Base-by-base conservation (phyloP, 2,329 filamentous ascomycete genomes). In the Trichoderma atrobrunneum region DNA sequence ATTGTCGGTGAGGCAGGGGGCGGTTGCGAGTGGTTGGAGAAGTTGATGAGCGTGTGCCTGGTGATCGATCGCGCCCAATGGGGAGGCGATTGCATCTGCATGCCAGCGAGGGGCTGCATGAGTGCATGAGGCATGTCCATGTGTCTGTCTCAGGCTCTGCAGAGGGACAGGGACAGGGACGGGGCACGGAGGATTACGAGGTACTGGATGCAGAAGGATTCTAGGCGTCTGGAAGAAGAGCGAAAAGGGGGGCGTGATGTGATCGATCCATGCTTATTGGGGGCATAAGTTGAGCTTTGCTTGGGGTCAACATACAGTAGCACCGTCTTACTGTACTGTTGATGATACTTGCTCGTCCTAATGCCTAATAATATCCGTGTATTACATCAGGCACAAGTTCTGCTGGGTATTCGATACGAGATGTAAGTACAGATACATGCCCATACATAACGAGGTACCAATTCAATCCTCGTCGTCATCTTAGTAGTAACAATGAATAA, bases 1-100 rank as follows among this genome's bases (percentile, higher is more conserved):
- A 60, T 57, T 68, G 65, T 68, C 65, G 65, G 65, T 68, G 65
- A 68, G 65, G 30, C 26, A 34, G 24, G 51, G 63, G 24, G 64
- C 54, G 18, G 64, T 14, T 32, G 18, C 16, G 26, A 68, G 34
- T 68, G 64, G 65, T 59, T 59, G 32, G 54, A 43, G 34, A 68
- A 30, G 21, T 26, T 24, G 21, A 51, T 26, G 34, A 16, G 32
- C 16, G 51, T 68, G 65, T 68, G 34, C 65, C 65, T 68, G 65
- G 65, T 60, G 65, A 68, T 68, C 26, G 51, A 67, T 26, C 32
- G 36, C 36, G 51, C 32, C 56, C 65, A 60, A 68, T 68, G 65
- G 65, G 54, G 56, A 43, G 24, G 18, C 65, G 32, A 18, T 32
- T 68, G 32, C 65, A 32, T 60, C 65, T 60, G 65, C 65, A 60